phyloP scores from a whole-genome alignment of 495 filamentous ascomycete genomes.

The Cetradonia linearis region DNA sequence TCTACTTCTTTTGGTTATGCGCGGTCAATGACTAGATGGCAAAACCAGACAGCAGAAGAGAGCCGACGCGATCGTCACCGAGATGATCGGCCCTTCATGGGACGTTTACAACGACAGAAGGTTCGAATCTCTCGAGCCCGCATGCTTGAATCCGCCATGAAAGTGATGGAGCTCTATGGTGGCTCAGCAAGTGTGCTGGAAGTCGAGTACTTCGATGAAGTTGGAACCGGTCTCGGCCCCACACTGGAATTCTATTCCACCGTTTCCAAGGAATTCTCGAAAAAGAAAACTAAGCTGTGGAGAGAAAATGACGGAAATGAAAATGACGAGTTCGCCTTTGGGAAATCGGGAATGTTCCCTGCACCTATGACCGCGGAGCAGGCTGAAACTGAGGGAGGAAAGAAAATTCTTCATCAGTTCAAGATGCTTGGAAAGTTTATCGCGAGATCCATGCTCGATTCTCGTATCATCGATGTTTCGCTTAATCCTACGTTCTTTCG shows the following conservation, averaged over 20 bases:
- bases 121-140: slow-evolving; percentile 87
- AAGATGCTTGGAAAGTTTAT: slow-evolving; percentile 96
- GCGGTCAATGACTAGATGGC: slow-evolving; percentile 94
- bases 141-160: slow-evolving; percentile 91
- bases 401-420: slow-evolving; percentile 76
- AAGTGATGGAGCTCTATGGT: slow-evolving; percentile 99
- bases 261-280: slow-evolving; percentile 94
- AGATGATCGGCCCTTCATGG: slow-evolving; percentile 87
- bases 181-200: slow-evolving; percentile 90
- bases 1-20: slow-evolving; percentile 98
- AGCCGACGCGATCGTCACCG: slow-evolving; percentile 68
- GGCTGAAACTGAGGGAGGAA: slow-evolving; percentile 61
- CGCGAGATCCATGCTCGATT: slow-evolving; percentile 95
- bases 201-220: slow-evolving; percentile 98
- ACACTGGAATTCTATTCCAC: slow-evolving; percentile 98
- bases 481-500: slow-evolving; percentile 98
- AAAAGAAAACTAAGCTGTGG: slow-evolving; percentile 95
- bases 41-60: slow-evolving; percentile 77
- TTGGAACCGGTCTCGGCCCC: slow-evolving; percentile 90
- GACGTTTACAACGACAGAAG: slow-evolving; percentile 89
- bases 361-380: slow-evolving; percentile 80
- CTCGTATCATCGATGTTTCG: slow-evolving; percentile 92
- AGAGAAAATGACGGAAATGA: slow-evolving; percentile 74
- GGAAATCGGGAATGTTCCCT: slow-evolving; percentile 78
- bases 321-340: slow-evolving; percentile 77